Conservation (phyloP, 1,284 basidiomycete species). For the Meripilus lineatus region DNA sequence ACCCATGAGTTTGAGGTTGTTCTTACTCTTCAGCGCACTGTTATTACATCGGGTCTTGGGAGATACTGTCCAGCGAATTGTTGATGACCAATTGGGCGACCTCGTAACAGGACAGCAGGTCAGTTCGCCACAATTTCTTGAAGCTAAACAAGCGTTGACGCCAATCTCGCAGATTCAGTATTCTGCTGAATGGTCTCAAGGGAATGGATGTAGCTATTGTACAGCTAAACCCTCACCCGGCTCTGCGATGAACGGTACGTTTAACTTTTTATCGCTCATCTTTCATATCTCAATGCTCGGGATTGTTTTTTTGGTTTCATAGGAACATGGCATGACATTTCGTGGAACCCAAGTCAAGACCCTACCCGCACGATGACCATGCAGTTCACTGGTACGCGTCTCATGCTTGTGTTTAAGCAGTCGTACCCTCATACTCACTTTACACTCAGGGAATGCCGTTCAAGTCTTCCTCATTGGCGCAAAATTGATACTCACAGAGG, state of each 20-base stretch:
- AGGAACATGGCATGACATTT: slow-evolving; percentile 8
- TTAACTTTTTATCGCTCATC: not conserved
- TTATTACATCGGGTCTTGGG: too few relatives aligned
- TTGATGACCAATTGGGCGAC: slow-evolving; percentile 7
- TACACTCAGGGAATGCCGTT: slow-evolving; percentile 9
- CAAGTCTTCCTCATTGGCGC: slow-evolving; percentile 10
- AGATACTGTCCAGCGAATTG: slow-evolving; percentile 3
- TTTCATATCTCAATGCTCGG: not conserved
- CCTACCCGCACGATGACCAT: slow-evolving; percentile 5
- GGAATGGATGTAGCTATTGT: slow-evolving; percentile 4
- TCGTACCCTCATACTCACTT: not conserved
- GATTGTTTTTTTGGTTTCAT: too few relatives aligned
- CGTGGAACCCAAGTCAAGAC: not conserved
- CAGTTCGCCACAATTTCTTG: too few relatives aligned
- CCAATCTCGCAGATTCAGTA: too few relatives aligned
- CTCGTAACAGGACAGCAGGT: slow-evolving; percentile 4
- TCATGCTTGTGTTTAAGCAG: too few relatives aligned
- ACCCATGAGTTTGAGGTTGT: too few relatives aligned
- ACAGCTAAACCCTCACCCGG: not conserved
- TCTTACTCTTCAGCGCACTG: too few relatives aligned
- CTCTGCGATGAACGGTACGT: not conserved
- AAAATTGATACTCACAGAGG: slow-evolving; percentile 1
- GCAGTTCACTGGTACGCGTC: slow-evolving; percentile 16
- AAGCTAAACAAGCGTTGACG: too few relatives aligned
- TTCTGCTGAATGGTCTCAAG: slow-evolving; percentile 4